Evolutionary conservation across 495 filamentous ascomycete genomes (phyloP).

Genomic region (Monascus purpureus): DNA sequence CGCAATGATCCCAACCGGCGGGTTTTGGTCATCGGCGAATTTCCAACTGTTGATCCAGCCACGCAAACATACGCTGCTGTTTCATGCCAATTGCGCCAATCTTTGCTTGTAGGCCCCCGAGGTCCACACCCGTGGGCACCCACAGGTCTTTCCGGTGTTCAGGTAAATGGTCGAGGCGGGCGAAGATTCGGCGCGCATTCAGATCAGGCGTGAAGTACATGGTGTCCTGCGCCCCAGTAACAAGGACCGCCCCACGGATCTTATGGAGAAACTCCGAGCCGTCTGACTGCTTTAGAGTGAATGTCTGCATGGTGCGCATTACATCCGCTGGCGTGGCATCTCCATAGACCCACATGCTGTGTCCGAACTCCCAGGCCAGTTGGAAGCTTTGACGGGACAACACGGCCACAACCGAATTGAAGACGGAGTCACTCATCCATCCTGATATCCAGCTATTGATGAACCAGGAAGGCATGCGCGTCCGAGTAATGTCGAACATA

Average conservation of each 20-base stretch:
- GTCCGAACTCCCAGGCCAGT: constrained; percentile 20
- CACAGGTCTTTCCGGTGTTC: constrained; percentile 2
- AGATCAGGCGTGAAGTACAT: constrained; percentile 4
- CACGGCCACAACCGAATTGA: constrained; percentile 8
- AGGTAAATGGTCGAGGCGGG: not conserved
- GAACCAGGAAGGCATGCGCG: constrained; percentile 15
- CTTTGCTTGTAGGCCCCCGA: constrained; percentile 11
- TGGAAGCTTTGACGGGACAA: constrained; percentile 12
- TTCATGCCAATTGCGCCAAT: constrained; percentile 5
- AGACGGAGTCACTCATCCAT: no score
- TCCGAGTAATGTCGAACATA: constrained; percentile 18
- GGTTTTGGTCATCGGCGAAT: no score
- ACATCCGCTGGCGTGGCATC: no score
- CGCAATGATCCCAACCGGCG: no score
- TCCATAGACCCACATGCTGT: no score
- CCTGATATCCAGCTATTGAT: constrained; percentile 13
- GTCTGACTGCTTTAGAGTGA: no score
- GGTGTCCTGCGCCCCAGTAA: no score
- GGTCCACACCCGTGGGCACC: constrained; percentile 2
- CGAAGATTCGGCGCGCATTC: constrained; percentile 1
- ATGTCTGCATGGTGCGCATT: no score
- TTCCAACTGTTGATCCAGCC: not conserved
- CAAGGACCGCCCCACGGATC: no score
- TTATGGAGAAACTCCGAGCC: no score
- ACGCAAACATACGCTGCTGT: not conserved